Evolutionary conservation across 1,139 yeast genomes (phyloP).

Genomic region (Entelexis sorbosivorans): DNA sequence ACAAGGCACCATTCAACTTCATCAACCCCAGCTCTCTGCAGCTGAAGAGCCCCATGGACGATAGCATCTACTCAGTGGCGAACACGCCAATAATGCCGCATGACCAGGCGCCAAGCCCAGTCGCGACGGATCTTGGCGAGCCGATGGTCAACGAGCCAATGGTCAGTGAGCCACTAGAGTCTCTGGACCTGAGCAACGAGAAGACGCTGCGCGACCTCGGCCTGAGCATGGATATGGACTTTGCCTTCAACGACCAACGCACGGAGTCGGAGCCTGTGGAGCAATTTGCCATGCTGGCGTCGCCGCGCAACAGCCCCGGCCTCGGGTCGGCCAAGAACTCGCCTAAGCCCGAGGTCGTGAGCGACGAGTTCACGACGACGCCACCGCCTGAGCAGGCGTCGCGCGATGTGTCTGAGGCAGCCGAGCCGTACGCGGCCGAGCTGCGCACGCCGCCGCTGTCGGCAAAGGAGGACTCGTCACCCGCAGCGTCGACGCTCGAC

Average conservation of each 20-base stretch:
- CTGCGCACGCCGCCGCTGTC: constrained; percentile 3
- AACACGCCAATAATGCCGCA: not conserved
- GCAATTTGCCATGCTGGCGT: not conserved
- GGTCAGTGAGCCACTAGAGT: not conserved
- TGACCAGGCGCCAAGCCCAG: not conserved
- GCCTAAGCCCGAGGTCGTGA: not conserved
- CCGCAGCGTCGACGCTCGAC: too few relatives aligned
- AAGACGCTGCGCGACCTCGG: not conserved
- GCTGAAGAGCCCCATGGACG: constrained; percentile 4
- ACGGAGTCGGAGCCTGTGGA: not conserved
- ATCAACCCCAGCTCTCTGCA: constrained; percentile 18
- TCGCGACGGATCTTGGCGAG: not conserved
- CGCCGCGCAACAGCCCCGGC: not conserved
- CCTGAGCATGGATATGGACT: constrained; percentile 3
- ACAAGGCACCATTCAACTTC: constrained; percentile 13
- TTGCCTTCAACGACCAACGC: not conserved
- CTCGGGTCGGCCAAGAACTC: not conserved
- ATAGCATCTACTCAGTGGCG: not conserved
- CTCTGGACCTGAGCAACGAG: not conserved
- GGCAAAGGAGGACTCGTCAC: not conserved
- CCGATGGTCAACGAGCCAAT: not conserved
- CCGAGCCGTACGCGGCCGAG: not conserved
- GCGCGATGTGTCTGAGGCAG: not conserved
- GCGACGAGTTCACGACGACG: not conserved
- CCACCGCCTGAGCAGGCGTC: not conserved